These are phyloP conservation scores for Vigna mungo DNA, from an alignment of 306 rosid genomes.

Conservation along the genomic window DNA sequence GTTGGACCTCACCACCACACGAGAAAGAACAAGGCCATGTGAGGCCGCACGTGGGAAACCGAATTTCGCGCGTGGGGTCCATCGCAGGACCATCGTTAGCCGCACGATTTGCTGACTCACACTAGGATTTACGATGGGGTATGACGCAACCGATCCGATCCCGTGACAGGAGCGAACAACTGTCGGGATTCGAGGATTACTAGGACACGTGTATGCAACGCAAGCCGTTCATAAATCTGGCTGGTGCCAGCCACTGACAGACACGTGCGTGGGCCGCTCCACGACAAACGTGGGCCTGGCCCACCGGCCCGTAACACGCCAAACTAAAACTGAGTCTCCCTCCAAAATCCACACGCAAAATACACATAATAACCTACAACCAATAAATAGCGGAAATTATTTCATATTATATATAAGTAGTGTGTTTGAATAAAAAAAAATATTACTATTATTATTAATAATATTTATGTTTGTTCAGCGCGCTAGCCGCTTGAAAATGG, in stretches of 20 bases:
- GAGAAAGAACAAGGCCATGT: conserved; percentile 45
- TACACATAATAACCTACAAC: too few species aligned
- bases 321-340: conserved; percentile 42
- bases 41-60: conserved; percentile 49
- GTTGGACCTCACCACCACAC: conserved; percentile 51
- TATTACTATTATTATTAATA: too few species aligned
- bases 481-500: background rate
- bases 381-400: too few species aligned
- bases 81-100: background rate
- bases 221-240: conserved; percentile 13
- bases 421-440: too few species aligned
- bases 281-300: conserved; percentile 37
- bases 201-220: conserved; percentile 53
- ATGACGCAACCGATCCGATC: conserved; percentile 40
- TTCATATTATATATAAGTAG: too few species aligned
- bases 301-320: conserved; percentile 61
- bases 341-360: too few species aligned
- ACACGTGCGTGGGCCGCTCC: conserved; percentile 72
- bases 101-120: conserved; percentile 27
- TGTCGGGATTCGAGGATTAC: conserved; percentile 74
- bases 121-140: background rate
- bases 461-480: too few species aligned
- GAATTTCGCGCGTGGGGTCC: conserved; percentile 40
- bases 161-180: conserved; percentile 35
- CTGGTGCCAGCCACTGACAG: conserved; percentile 54